A percentile compares a stretch with the other conserved stretches of the same genome.
Conservation (phyloP, 345 rosid genomes). For the Lepidium africanum region DNA sequence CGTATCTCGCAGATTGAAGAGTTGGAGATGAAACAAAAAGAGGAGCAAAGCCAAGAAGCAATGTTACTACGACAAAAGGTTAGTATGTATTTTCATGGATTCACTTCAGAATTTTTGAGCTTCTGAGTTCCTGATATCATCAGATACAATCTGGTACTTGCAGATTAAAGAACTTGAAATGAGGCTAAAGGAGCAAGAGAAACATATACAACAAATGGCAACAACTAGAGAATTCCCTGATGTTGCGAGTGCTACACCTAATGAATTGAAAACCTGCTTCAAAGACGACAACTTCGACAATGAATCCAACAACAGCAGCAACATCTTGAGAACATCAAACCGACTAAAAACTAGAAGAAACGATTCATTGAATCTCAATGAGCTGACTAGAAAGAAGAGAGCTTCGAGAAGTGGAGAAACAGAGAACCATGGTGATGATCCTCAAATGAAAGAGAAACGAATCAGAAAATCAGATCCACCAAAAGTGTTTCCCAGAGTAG, state of each 20-base stretch:
- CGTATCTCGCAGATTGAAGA: slow-evolving; percentile 46
- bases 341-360: slow-evolving; percentile 39
- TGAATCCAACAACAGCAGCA: slow-evolving; percentile 35
- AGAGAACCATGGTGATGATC: slow-evolving; percentile 43
- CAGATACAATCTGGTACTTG: not conserved
- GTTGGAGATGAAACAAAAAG: slow-evolving; percentile 54
- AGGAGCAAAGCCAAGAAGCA: slow-evolving; percentile 48
- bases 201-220: slow-evolving; percentile 35
- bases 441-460: slow-evolving; percentile 41
- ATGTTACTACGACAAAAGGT: slow-evolving; percentile 50
- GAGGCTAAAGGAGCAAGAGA: slow-evolving; percentile 66
- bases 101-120: not conserved
- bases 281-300: slow-evolving; percentile 40
- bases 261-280: slow-evolving; percentile 34
- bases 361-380: slow-evolving; percentile 25
- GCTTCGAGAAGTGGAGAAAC: slow-evolving; percentile 65
- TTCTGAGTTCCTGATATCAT: not conserved
- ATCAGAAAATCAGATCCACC: slow-evolving; percentile 82
- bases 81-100: not conserved
- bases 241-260: slow-evolving; percentile 37
- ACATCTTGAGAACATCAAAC: slow-evolving; percentile 58
- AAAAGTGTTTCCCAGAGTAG: slow-evolving; percentile 35
- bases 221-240: slow-evolving; percentile 33
- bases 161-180: slow-evolving; percentile 88
- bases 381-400: slow-evolving; percentile 48